These are phyloP conservation scores for Tolypocladium guangdongense DNA, from an alignment of 2,329 filamentous ascomycete genomes.

Conservation along the genomic window DNA sequence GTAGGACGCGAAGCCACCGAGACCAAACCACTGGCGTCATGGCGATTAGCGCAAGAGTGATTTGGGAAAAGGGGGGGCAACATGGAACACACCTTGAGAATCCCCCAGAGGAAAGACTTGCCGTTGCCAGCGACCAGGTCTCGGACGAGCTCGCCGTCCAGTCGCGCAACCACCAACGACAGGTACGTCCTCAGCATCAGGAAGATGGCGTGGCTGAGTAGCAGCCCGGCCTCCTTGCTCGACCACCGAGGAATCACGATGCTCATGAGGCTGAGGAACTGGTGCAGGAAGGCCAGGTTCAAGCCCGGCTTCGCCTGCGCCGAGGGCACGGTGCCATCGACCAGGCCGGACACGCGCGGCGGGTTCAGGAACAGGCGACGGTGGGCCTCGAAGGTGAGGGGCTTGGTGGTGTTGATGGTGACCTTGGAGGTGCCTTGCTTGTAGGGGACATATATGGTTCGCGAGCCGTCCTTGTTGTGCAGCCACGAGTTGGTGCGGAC, in stretches of 20 bases:
- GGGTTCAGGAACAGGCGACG: conserved; percentile 86
- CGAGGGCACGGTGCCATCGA: conserved; percentile 67
- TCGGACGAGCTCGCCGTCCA: conserved; percentile 92
- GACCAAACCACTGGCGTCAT: conserved; percentile 63
- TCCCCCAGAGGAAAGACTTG: conserved; percentile 75
- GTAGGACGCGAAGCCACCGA: conserved; percentile 88
- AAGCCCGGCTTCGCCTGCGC: conserved; percentile 86
- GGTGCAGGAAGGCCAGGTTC: conserved; percentile 91
- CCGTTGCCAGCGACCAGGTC: conserved; percentile 95
- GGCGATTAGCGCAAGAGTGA: background rate
- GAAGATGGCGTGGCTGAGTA: conserved; percentile 83
- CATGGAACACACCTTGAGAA: conserved; percentile 53
- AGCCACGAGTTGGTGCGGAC: conserved; percentile 87
- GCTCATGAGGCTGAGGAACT: conserved; percentile 90
- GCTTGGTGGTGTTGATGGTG: conserved; percentile 79
- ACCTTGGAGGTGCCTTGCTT: conserved; percentile 83
- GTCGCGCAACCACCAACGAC: conserved; percentile 79
- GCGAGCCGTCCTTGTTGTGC: conserved; percentile 85
- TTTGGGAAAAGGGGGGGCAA: background rate
- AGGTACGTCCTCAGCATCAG: conserved; percentile 88
- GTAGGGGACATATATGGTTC: conserved; percentile 92
- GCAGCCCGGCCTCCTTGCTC: conserved; percentile 86
- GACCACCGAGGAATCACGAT: conserved; percentile 96
- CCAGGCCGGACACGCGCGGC: conserved; percentile 68
- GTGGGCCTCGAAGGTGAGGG: conserved; percentile 92